Evolutionary conservation across 306 rosid genomes (phyloP).

Genomic region (Benincasa hispida): DNA sequence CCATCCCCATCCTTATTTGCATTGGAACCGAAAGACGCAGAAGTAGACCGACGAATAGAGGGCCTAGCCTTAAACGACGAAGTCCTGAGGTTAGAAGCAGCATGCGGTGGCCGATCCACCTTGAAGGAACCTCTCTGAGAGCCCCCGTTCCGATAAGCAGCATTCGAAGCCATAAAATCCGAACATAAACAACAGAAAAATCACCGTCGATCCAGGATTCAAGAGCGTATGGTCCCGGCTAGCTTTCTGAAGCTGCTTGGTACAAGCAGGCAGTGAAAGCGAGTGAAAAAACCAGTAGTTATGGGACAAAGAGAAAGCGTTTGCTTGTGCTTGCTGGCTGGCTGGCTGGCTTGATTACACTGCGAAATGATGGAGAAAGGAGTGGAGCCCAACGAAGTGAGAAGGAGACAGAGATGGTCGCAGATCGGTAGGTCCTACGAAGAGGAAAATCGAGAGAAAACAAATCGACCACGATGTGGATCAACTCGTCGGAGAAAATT

Average conservation of each 20-base stretch:
- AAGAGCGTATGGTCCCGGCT: background rate
- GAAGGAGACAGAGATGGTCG: constrained; percentile 8
- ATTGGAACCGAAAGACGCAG: constrained; percentile 16
- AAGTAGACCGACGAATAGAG: constrained; percentile 24
- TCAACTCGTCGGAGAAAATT: background rate
- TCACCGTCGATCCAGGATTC: background rate
- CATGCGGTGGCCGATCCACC: constrained; percentile 30
- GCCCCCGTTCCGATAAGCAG: constrained; percentile 23
- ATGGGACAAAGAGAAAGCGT: constrained; percentile 1
- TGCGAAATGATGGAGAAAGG: background rate
- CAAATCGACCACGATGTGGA: background rate
- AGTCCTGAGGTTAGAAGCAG: constrained; percentile 13
- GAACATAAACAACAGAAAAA: background rate
- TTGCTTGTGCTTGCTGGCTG: background rate
- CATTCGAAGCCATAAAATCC: constrained; percentile 5
- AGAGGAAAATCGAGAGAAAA: background rate
- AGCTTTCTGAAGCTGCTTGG: background rate
- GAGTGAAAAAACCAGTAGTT: constrained; percentile 4
- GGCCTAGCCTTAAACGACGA: constrained; percentile 32
- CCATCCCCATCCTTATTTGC: constrained; percentile 20
- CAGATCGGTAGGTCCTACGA: constrained; percentile 23
- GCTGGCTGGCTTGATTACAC: background rate
- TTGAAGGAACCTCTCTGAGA: constrained; percentile 14
- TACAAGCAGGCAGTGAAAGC: background rate
- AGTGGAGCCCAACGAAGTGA: background rate